Evolutionary conservation across 2,329 filamentous ascomycete species (phyloP), one percentile per base, ranked within the genome.

Genomic region (Plenodomus tracheiphilus): DNA sequence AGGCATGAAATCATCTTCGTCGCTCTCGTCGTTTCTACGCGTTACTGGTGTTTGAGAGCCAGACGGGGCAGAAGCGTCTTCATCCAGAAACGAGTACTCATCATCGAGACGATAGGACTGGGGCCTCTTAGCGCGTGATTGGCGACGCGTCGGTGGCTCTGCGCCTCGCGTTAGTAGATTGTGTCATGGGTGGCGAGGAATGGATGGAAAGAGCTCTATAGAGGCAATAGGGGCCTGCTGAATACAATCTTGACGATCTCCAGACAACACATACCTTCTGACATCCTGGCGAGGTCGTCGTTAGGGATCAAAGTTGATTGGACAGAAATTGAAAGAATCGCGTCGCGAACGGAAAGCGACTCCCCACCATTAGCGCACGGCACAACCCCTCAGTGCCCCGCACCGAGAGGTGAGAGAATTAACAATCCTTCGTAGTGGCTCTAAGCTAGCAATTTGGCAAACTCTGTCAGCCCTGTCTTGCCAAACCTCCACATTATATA

Each of bases 1-100:
- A 2, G 60, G 62, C 49, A 61, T 57, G 35, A 68, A 68, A 16
- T 61, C 59, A 20, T 68, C 66, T 8, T 41, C 53, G 40, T 65
- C 62, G 8, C 65, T 58, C 18, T 61, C 47, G 16, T 40, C 46
- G 5, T 59, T 59, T 10, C 53, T 54, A 10, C 49, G 25, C 7
- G 21, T 19, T 11, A 42, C 43, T 20, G 54, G 49, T 10, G 48
- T 54, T 11, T 48, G 54, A 19, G 30, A 38, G 17, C 49, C 46
- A 6, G 60, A 56, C 6, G 40, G 37, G 13, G n/a, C 53, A 15
- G 42, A 39, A 9, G 34, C 55, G 15, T 56, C 53, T 6, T 62
- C 62, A 17, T 61, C 60, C 8, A 61, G 57, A 13, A 58, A 61
- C 7, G 53, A 58, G 25, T 58, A 62, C n/a, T 61, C 57, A 1